These are phyloP conservation scores for Penicillium glabrum DNA, from an alignment of 2,329 filamentous ascomycete species.

Conservation along the genomic window DNA sequence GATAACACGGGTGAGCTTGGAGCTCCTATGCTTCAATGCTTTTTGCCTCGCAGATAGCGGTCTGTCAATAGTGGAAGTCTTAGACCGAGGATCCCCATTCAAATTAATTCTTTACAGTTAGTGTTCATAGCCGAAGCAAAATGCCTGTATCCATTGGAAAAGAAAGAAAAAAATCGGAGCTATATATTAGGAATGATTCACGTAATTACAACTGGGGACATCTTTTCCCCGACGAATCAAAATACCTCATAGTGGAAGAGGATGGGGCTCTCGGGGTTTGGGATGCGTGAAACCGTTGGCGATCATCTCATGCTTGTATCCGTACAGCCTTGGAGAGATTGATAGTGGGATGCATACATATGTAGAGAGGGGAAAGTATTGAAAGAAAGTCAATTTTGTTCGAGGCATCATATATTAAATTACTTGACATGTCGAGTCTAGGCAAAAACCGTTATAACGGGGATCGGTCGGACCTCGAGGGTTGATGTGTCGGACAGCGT, in stretches of 20 bases:
- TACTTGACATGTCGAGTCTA: constrained; percentile 9
- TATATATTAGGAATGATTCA: not conserved
- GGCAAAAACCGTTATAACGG: not conserved
- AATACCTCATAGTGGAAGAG: not conserved
- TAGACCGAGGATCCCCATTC: not conserved
- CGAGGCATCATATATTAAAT: not conserved
- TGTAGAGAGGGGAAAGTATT: not conserved
- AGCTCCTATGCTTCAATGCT: not conserved
- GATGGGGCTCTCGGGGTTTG: constrained; percentile 4
- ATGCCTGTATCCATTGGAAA: not conserved
- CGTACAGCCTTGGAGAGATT: not conserved
- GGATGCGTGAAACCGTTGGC: constrained; percentile 23
- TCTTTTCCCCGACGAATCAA: constrained; percentile 23
- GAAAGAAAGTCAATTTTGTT: not conserved
- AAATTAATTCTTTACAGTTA: not conserved
- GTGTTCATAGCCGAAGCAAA: not conserved
- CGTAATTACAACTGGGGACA: not conserved
- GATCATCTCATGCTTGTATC: constrained; percentile 19
- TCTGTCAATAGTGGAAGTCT: not conserved
- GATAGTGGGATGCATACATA: not conserved
- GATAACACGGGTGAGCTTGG: not conserved
- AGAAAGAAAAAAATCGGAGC: not conserved
- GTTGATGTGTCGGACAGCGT: constrained; percentile 8
- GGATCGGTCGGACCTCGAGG: not conserved
- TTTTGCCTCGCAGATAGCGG: not conserved